Evolutionary conservation across 2,329 filamentous ascomycete genomes (phyloP).

Genomic region (Fusarium udum): DNA sequence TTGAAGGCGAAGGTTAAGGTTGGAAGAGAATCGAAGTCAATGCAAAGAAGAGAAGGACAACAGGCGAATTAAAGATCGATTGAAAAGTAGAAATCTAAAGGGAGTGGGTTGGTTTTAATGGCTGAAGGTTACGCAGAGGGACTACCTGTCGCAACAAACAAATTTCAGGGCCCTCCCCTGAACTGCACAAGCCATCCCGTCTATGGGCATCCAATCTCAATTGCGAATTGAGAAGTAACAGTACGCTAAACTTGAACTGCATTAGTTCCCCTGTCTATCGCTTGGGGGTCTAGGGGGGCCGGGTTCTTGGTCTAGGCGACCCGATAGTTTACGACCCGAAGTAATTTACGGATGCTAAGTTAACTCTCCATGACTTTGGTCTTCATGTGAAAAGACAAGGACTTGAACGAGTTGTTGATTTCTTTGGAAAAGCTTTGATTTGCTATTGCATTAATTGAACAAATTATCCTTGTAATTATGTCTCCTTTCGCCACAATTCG

Average conservation of each 20-base stretch:
- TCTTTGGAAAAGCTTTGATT: neutral
- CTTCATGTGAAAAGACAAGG: conserved; percentile 21
- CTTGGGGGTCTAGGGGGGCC: conserved; percentile 26
- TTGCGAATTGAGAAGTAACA: conserved; percentile 36
- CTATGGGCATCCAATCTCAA: conserved; percentile 42
- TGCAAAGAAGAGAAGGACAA: conserved; percentile 7
- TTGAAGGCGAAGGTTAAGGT: conserved; percentile 17
- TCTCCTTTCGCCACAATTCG: conserved; percentile 1
- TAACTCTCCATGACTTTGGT: conserved; percentile 6
- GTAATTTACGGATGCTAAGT: neutral
- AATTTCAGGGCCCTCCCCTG: conserved; percentile 46
- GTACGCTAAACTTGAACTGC: conserved; percentile 30
- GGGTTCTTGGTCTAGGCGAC: conserved; percentile 21
- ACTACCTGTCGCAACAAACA: conserved; percentile 42
- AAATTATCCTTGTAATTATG: conserved; percentile 6
- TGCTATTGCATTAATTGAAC: neutral
- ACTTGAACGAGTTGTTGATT: neutral
- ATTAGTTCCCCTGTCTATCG: conserved; percentile 28
- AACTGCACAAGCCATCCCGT: conserved; percentile 36
- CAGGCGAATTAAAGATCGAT: conserved; percentile 21
- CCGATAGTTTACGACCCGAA: conserved; percentile 7
- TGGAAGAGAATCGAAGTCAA: neutral
- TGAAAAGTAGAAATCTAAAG: conserved; percentile 26
- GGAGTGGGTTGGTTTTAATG: conserved; percentile 41
- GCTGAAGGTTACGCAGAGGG: conserved; percentile 29